Evolutionary conservation across 768 basidiomycete genomes (phyloP), one percentile per base, ranked within the genome.

Genomic region (Russula sp.): DNA sequence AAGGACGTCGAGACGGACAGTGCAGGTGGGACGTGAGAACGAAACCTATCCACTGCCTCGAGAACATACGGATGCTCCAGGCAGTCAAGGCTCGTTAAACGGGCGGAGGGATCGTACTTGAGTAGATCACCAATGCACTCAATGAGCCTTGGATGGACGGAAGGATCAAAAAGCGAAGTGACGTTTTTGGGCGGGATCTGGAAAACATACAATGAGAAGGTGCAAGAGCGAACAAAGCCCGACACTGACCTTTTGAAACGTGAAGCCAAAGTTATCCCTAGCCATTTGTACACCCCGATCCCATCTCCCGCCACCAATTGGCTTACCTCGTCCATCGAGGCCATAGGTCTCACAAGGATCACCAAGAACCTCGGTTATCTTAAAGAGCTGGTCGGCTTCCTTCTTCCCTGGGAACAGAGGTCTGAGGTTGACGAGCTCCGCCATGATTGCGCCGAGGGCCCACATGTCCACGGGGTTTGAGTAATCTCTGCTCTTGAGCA

Each of bases 381-480:
- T 80, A 63, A 80, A 85, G 39, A 98, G 85, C 75, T 99, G 97
- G 76, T 98, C 96, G 56, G 90, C 78, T 71, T 97, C 94, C 70
- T 87, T 87, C 56, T 86, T 84, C 20, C 97, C 97, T 34, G 97
- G 97, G 73, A 99, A 99, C 46, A 99, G 76, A 7, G 97, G 96
- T 64, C 90, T 87, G 61, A 99, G 82, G 71, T 96, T 98, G 75
- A 97, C 82, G 59, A 98, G 79, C 73, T 99, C 97, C 8, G 95
- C 93, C 84, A 99, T 88, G 74, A 99, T 99, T 7, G 97, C 96
- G 16, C 97, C 97, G 57, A 99, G 77, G 3, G 97, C 97, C 97
- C 97, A 99, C 90, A 98, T 93, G 70, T 99, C 97, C 29, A 99
- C 96, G 5, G 97, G 94, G 69, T 90, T 90, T 10, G 93, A 95